Conservation (phyloP, 2,329 filamentous ascomycete species). For the Fusarium oxysporum region DNA sequence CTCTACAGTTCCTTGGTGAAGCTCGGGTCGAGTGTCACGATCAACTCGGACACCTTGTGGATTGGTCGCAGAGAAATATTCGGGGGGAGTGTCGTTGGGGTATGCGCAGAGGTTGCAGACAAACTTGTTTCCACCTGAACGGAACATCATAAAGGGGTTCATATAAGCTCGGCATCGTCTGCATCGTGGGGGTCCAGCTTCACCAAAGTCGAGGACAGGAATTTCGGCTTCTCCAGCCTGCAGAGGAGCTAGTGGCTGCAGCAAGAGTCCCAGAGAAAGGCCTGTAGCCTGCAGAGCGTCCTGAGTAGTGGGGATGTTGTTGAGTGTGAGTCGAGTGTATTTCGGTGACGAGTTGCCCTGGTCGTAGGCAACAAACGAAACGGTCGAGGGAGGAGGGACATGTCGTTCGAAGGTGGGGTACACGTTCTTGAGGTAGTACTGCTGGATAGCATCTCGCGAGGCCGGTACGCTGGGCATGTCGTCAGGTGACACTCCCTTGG, state of each 20-base stretch:
- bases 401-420: conserved; percentile 97
- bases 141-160: conserved; percentile 99
- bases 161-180: conserved; percentile 95
- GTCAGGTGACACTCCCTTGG: conserved; percentile 80
- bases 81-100: conserved; percentile 90
- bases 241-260: conserved; percentile 87
- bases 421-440: conserved; percentile 86
- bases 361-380: conserved; percentile 93
- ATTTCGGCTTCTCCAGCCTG: conserved; percentile 88
- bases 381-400: conserved; percentile 85
- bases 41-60: conserved; percentile 89
- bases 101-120: conserved; percentile 99
- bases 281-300: conserved; percentile 85
- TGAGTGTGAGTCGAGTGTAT: conserved; percentile 89
- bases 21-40: conserved; percentile 86
- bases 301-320: conserved; percentile 86
- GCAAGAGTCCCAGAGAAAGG: conserved; percentile 84
- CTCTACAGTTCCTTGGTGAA: conserved; percentile 92
- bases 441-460: conserved; percentile 83
- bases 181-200: conserved; percentile 89
- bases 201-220: conserved; percentile 95
- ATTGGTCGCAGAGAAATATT: conserved; percentile 94
- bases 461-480: conserved; percentile 92
- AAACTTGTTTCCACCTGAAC: conserved; percentile 92
- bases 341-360: conserved; percentile 98